Evolutionary conservation across 2,329 filamentous ascomycete genomes (phyloP).

Genomic region (Kalmusia sp.): DNA sequence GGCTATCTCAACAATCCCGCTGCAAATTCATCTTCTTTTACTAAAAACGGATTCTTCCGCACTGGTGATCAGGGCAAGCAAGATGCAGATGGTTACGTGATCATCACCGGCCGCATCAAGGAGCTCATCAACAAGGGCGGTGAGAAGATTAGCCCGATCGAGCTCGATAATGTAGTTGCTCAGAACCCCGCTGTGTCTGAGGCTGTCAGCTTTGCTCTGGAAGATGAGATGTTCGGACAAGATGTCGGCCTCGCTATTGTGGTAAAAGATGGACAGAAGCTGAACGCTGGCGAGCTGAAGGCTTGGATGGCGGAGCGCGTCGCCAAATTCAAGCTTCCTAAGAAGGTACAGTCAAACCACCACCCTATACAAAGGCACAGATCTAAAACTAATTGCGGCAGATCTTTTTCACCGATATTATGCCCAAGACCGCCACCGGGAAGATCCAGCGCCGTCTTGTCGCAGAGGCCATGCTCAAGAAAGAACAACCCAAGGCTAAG

Average conservation of each 20-base stretch:
- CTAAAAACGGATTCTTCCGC: conserved; percentile 79
- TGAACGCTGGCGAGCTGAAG: conserved; percentile 68
- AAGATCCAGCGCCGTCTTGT: conserved; percentile 88
- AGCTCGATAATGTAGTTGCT: conserved; percentile 83
- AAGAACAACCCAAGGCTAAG: conserved; percentile 63
- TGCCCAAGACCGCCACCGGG: conserved; percentile 92
- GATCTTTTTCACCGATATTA: conserved; percentile 82
- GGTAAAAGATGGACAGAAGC: conserved; percentile 66
- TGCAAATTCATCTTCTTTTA: conserved; percentile 78
- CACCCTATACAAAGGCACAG: conserved; percentile 3
- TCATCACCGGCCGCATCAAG: conserved; percentile 92
- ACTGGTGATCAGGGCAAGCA: conserved; percentile 86
- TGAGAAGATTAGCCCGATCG: conserved; percentile 88
- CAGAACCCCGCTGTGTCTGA: conserved; percentile 76
- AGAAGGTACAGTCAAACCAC: conserved; percentile 65
- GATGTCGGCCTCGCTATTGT: conserved; percentile 81
- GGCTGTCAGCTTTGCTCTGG: conserved; percentile 83
- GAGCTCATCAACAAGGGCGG: conserved; percentile 91
- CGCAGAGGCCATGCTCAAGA: conserved; percentile 83
- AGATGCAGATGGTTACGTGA: conserved; percentile 80
- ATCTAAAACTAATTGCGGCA: conserved; percentile 42
- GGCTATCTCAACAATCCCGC: conserved; percentile 84
- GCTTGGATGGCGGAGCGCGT: conserved; percentile 72
- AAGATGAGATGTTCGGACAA: conserved; percentile 83
- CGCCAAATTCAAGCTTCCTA: conserved; percentile 85